Evolutionary conservation across 2,329 filamentous ascomycete species (phyloP), one percentile per base, ranked within the genome.

Genomic region (Cercospora brassicicola): DNA sequence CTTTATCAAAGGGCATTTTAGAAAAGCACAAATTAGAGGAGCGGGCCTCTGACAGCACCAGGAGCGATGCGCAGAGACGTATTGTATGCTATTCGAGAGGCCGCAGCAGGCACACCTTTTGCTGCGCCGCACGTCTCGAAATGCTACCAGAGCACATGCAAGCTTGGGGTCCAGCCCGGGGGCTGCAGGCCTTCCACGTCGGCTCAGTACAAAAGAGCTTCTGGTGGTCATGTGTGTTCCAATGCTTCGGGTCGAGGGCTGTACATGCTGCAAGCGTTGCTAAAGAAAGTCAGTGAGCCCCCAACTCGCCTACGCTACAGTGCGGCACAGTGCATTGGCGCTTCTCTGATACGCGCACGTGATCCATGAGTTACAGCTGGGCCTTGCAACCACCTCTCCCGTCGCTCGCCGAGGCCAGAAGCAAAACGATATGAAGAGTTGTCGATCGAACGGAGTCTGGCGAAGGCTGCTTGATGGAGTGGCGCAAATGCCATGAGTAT

Each of bases 301-400:
- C 11, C 15, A 28, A 26, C 33, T 61, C 33, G 59, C 23, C 15
- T 61, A 36, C 48, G 59, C 15, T 28, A 26, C 28, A n/a, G 10
- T 45, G 59, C 28, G 59, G 59, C 59, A 61, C 59, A 61, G 59
- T 61, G 36, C 59, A 61, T 61, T 45, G 59, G 33, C 57, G 57
- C 57, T 60, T 42, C n/a, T 20, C 23, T 48, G 59, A 48, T 10
- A 61, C 59, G 8, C n/a, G 10, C 59, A 61, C 36, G 59, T 61
- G 59, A 61, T 28, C 31, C 10, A 13, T 7, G 18, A 26, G 45
- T 20, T 48, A 18, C n/a, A 48, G 42, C 42, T 20, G 10, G 42
- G 18, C 42, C 42, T 48, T 51, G 45, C 45, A 51, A 51, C 20
- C 18, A 51, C 20, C 20, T 51, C 45, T 51, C 45, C 9, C 11